Percentiles rank a stretch among this genome's conserved stretches.
Evolutionary conservation across 495 filamentous ascomycete genomes (phyloP).

Genomic region (Penicillium paradoxum): DNA sequence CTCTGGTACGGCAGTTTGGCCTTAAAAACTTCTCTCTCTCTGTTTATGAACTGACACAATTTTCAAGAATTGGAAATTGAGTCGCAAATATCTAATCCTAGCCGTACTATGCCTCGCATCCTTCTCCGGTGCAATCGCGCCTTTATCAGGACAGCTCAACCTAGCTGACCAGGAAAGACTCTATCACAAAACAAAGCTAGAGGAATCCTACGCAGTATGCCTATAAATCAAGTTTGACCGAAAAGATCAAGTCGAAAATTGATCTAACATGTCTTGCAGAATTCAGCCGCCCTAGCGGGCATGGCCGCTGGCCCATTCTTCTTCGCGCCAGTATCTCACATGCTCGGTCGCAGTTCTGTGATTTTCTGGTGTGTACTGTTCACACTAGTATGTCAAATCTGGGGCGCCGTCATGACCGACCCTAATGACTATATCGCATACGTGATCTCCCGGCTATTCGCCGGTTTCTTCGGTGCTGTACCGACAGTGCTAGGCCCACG

Average conservation of each 20-base stretch:
- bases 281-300: constrained; percentile 40
- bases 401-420: constrained; percentile 41
- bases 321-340: constrained; percentile 33
- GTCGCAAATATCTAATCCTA: constrained; percentile 39
- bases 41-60: neutral
- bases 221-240: too few relatives aligned
- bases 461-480: constrained; percentile 38
- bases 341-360: constrained; percentile 36
- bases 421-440: constrained; percentile 38
- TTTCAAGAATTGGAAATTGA: constrained; percentile 38
- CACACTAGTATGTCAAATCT: constrained; percentile 32
- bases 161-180: constrained; percentile 25
- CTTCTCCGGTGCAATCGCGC: constrained; percentile 28
- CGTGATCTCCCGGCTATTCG: constrained; percentile 40
- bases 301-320: constrained; percentile 41
- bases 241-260: too few relatives aligned
- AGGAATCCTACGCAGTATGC: constrained; percentile 26
- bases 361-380: constrained; percentile 44
- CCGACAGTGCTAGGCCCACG: constrained; percentile 36
- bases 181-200: constrained; percentile 25
- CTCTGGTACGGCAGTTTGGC: constrained; percentile 27
- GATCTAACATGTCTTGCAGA: constrained; percentile 16
- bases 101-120: constrained; percentile 28
- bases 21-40: neutral
- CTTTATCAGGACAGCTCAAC: constrained; percentile 32